Base-by-base conservation (phyloP, 2,329 filamentous ascomycete genomes). In the Penicillium sp. region DNA sequence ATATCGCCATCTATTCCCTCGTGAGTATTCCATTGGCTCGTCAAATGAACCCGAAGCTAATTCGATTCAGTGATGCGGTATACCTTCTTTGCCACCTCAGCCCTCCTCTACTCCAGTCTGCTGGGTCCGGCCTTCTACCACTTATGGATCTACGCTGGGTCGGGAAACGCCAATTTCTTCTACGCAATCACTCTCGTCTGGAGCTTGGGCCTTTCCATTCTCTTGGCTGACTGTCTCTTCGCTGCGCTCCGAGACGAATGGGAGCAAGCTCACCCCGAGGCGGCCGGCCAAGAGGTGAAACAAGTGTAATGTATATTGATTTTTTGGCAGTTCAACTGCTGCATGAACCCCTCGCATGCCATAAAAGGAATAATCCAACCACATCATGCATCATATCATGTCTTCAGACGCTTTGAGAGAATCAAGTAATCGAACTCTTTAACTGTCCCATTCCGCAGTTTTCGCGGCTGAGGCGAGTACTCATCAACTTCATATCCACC, bases 121-220 rank as follows among this genome's bases (percentile, higher is more conserved):
- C 77, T 98, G 0, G 93, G 93, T 0, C 93, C 93, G 1, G 89
- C 90, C 0, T 98, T 98, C 63, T 95, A 97, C 64, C 84, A 98
- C 62, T 74, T 98, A 4, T 98, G 93, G 93, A 91, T 98, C 42
- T 98, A 97, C 60, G 93, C 93, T 2, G 93, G 93, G 34, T 95
- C 89, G 41, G 93, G 93, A 18, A 98, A 98, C 58, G 93, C 93
- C 43, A 98, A 98, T 64, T 98, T 98, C 71, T 98, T 98, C 71
- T 98, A 98, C 62, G 93, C 93, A 51, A 97, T 98, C 57, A 98
- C 93, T 0, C 72, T 98, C n/a, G 93, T 98, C 0, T 98, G 93
- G 93, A 94, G 88, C 60, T 66, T 98, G 16, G 93, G 88, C 0
- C 76, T 94, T 53, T 90, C 89, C 25, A 75, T 98, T 47, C 71